Conservation (phyloP, 2,329 filamentous ascomycete genomes). For the Leptographium radiaticola region DNA sequence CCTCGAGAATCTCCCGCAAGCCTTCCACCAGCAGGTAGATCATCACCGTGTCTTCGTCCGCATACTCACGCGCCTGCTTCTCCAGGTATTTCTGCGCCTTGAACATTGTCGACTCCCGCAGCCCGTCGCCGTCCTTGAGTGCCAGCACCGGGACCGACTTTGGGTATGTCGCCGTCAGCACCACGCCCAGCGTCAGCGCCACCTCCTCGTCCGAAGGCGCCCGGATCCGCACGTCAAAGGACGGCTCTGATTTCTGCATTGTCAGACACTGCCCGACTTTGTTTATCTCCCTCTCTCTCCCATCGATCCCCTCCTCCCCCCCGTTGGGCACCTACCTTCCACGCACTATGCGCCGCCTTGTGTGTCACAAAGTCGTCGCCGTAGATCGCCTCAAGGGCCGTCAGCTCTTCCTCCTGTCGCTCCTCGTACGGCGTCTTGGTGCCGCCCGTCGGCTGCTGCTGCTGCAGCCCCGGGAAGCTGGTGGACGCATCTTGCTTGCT, state of each 20-base stretch:
- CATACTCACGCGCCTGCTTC: slow-evolving; percentile 40
- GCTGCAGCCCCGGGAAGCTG: slow-evolving; percentile 37
- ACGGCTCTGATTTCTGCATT: slow-evolving; percentile 60
- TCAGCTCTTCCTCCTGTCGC: slow-evolving; percentile 75
- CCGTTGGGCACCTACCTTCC: slow-evolving; percentile 51
- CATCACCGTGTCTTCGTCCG: slow-evolving; percentile 42
- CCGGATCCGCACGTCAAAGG: slow-evolving; percentile 69
- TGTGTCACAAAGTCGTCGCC: slow-evolving; percentile 75
- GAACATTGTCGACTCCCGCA: slow-evolving; percentile 58
- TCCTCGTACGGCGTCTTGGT: slow-evolving; percentile 59
- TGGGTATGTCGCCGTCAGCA: slow-evolving; percentile 82
- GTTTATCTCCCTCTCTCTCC: too few relatives aligned
- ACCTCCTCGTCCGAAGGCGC: slow-evolving; percentile 61
- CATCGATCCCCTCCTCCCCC: too few relatives aligned
- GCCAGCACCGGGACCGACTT: slow-evolving; percentile 65
- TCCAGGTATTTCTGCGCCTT: slow-evolving; percentile 55
- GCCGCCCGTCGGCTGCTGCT: slow-evolving; percentile 12
- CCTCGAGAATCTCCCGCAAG: slow-evolving; percentile 67
- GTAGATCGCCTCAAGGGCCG: slow-evolving; percentile 78
- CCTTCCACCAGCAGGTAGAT: slow-evolving; percentile 53
- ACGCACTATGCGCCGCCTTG: slow-evolving; percentile 58
- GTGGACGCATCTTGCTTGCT: slow-evolving; percentile 27
- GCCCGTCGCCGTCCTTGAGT: slow-evolving; percentile 47
- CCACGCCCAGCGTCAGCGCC: slow-evolving; percentile 58
- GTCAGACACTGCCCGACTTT: too few relatives aligned